These are phyloP conservation scores for Coemansia sp. DNA, from an alignment of 192 early-diverging fungal genomes.

Conservation along the genomic window DNA sequence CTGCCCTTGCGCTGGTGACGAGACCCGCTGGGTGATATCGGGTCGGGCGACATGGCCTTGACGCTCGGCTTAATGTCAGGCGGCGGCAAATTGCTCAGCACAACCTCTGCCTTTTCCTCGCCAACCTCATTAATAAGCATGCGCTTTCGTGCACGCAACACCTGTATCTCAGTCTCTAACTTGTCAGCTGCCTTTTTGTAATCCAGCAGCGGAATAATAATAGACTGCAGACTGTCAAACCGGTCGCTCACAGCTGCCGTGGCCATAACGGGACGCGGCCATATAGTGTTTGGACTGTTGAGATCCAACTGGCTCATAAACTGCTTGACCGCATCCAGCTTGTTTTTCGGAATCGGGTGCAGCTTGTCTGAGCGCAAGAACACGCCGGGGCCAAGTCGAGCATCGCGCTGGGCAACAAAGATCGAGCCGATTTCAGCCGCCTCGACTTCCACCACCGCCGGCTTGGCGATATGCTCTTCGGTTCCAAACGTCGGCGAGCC, in stretches of 20 bases:
- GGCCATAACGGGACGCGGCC: constrained; percentile 78
- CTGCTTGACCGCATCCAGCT: constrained; percentile 51
- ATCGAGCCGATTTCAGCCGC: constrained; percentile 30
- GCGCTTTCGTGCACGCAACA: constrained; percentile 43
- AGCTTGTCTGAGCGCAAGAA: constrained; percentile 55
- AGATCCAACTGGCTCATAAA: constrained; percentile 48
- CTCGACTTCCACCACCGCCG: constrained; percentile 26
- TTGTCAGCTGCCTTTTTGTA: constrained; percentile 82
- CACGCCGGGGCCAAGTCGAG: constrained; percentile 48
- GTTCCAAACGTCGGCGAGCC: constrained; percentile 43
- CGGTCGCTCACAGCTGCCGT: constrained; percentile 77
- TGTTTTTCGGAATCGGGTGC: constrained; percentile 50
- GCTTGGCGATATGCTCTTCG: constrained; percentile 42
- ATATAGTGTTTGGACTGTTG: constrained; percentile 51
- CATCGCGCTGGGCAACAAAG: constrained; percentile 39
- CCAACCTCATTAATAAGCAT: constrained; percentile 42
- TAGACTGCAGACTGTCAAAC: constrained; percentile 74
- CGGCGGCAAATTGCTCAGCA: constrained; percentile 37
- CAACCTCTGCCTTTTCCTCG: constrained; percentile 28
- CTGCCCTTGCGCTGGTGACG: constrained; percentile 52
- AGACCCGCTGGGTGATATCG: constrained; percentile 3
- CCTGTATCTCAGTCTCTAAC: constrained; percentile 71
- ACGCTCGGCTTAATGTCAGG: not conserved
- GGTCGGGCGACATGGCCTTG: not conserved
- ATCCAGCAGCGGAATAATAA: constrained; percentile 76